A percentile compares a stretch with the other conserved stretches of the same genome.
Conservation (phyloP, 768 basidiomycete genomes). For the Termitomyces sp. region DNA sequence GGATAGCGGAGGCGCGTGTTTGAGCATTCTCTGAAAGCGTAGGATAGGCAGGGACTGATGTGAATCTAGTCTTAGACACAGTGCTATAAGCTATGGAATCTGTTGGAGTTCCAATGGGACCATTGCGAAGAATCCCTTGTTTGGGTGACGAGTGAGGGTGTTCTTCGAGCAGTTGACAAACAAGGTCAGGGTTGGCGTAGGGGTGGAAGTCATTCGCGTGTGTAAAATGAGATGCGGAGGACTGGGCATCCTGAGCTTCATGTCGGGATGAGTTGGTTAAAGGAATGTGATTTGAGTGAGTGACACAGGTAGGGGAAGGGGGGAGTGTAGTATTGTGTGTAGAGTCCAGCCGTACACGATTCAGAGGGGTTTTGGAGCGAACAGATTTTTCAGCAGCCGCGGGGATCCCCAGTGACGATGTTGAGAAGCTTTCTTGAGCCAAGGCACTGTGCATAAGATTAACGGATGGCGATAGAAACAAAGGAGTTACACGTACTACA, state of each 20-base stretch:
- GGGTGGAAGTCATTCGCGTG: conserved; percentile 56
- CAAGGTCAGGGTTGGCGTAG: conserved; percentile 78
- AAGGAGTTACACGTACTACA: conserved; percentile 50
- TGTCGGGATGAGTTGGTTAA: conserved; percentile 8
- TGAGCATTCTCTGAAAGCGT: conserved; percentile 18
- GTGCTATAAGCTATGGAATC: conserved; percentile 30
- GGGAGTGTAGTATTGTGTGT: conserved; percentile 21
- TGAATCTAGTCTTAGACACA: conserved; percentile 29
- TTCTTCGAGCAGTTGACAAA: conserved; percentile 35
- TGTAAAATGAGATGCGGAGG: conserved; percentile 14
- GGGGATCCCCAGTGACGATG: conserved; percentile 44
- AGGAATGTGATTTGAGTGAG: conserved; percentile 23
- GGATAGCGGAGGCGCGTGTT: conserved; percentile 33
- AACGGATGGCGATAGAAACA: conserved; percentile 6
- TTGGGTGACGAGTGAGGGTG: conserved; percentile 25
- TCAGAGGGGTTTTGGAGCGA: conserved; percentile 42
- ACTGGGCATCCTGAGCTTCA: conserved; percentile 7
- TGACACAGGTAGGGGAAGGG: conserved; percentile 28
- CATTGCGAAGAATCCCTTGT: conserved; percentile 38
- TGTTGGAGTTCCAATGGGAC: conserved; percentile 52
- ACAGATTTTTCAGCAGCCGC: conserved; percentile 29
- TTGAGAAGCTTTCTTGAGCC: conserved; percentile 59
- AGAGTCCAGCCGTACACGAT: conserved; percentile 34
- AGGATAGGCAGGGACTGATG: conserved; percentile 31
- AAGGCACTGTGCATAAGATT: conserved; percentile 39